A percentile compares a stretch with the other conserved stretches of the same genome.
These are phyloP conservation scores for Suhomyces emberorum DNA, from an alignment of 805 yeast genomes.

Conservation along the genomic window DNA sequence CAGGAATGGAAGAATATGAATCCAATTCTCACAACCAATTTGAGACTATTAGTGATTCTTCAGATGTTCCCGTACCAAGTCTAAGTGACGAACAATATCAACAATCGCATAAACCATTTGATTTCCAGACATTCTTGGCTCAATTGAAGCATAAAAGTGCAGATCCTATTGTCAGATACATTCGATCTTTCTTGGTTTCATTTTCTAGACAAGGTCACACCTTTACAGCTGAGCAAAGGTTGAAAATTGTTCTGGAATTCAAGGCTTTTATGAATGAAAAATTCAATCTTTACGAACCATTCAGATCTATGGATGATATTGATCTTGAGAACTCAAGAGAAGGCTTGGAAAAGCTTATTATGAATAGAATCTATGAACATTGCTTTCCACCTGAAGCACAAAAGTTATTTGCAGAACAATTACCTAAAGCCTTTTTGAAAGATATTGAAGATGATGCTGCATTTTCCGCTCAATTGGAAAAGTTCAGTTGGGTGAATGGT, in stretches of 20 bases:
- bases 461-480: conserved; percentile 50
- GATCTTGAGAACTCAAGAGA: conserved; percentile 71
- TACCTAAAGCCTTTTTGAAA: conserved; percentile 46
- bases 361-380: conserved; percentile 76
- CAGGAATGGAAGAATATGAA: background rate
- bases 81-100: conserved; percentile 34
- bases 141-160: conserved; percentile 74
- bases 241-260: conserved; percentile 74
- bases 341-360: conserved; percentile 88
- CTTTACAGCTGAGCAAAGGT: conserved; percentile 77
- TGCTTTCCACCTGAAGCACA: conserved; percentile 79
- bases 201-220: conserved; percentile 55
- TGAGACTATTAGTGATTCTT: background rate
- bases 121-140: conserved; percentile 75
- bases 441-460: conserved; percentile 62
- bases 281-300: conserved; percentile 65
- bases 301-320: conserved; percentile 56
- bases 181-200: conserved; percentile 77
- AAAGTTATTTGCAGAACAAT: conserved; percentile 16
- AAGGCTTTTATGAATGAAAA: conserved; percentile 65
- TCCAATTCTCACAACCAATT: background rate
- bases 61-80: background rate
- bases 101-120: conserved; percentile 55
- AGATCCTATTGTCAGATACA: conserved; percentile 83
- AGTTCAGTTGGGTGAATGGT: conserved; percentile 70